Evolutionary conservation across 257 asterid species (phyloP).

Genomic region (Solanum pennellii): DNA sequence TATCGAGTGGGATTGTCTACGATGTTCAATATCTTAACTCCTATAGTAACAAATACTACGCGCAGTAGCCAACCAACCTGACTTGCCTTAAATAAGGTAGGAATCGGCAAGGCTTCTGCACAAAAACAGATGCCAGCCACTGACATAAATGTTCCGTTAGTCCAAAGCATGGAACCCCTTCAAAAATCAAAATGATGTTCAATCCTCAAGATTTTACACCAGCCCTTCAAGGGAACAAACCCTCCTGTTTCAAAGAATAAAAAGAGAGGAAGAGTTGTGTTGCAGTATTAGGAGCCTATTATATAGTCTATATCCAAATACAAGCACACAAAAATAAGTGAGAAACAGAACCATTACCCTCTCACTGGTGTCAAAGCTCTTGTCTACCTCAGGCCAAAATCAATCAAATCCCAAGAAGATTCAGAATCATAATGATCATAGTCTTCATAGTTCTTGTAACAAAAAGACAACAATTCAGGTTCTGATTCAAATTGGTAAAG

Average conservation of each 20-base stretch:
- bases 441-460: constrained; percentile 10
- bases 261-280: neutral
- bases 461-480: neutral
- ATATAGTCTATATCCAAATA: neutral
- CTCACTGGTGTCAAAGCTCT: constrained; percentile 4
- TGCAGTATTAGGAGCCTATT: neutral
- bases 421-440: constrained; percentile 2
- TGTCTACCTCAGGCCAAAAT: constrained; percentile 7
- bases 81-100: constrained; percentile 24
- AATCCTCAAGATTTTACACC: neutral
- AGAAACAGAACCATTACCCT: neutral
- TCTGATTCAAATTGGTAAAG: neutral
- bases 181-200: neutral
- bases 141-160: constrained; percentile 2
- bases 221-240: neutral
- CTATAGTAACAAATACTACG: neutral
- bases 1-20: neutral
- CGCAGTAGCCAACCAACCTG: constrained; percentile 28
- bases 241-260: neutral
- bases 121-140: constrained; percentile 1
- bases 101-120: constrained; percentile 2
- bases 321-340: neutral
- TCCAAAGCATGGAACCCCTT: neutral
- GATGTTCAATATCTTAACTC: neutral
- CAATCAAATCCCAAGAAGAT: constrained; percentile 7